Base-by-base conservation (phyloP, 345 rosid species). In the Citrus australasica region DNA sequence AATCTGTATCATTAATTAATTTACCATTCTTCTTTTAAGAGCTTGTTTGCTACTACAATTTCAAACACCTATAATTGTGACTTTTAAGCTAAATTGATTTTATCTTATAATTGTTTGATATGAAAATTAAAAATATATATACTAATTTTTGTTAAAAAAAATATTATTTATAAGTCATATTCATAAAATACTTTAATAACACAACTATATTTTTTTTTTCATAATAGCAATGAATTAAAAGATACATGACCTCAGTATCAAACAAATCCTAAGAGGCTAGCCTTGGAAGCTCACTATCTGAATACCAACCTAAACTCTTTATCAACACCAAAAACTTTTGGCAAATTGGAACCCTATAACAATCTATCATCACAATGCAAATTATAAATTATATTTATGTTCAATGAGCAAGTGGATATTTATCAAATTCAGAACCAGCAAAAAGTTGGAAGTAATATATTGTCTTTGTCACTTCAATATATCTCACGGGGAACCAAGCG, bases 201-300 rank as follows among this genome's bases (percentile, higher is more conserved):
- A 46, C 5, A 46, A 13, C 17, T 13, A 46, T 46, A 46, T 42
- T 9, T 42, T 10, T 42, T 46, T 46, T 11, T 11, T 46, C 51
- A 46, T 10, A 3, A 42, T 42, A 42, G 48, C 1, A 10, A 42
- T 10, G 14, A 0, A 46, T 46, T 46, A 46, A 46, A 46, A 46
- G 0, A 0, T 46, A 3, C 1, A 4, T 46, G 1, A 13, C 5
- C 0, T 46, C 5, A 11, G 14, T 3, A 13, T 1, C 17, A 13
- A 13, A 46, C 0, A 46, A 11, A 16, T 46, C 4, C 1, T 46
- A n/a, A 7, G 13, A 59, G 11, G 5, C 10, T 9, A 8, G 62
- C 5, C 28, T n/a, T n/a, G 28, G 62, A 59, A n/a, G 27, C 9
- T n/a, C 62, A n/a, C 62, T 9, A 2, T 59, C 1, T 59, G 1